Conservation (phyloP, 2,329 filamentous ascomycete species). For the Venturia effusa region DNA sequence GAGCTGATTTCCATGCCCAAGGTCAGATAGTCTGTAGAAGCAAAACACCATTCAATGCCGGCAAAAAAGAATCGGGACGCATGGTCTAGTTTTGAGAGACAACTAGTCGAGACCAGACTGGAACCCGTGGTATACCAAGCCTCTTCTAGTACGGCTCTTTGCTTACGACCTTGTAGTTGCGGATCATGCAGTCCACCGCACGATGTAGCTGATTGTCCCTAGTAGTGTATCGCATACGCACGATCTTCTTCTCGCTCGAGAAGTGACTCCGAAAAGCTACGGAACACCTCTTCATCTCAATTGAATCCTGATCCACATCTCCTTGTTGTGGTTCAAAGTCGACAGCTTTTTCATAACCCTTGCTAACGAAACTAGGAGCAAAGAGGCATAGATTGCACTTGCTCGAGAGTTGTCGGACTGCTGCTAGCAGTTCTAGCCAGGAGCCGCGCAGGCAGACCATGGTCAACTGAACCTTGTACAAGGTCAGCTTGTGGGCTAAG, state of each 20-base stretch:
- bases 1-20: too few species aligned
- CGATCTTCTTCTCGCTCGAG: too few species aligned
- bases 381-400: background rate
- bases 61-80: too few species aligned
- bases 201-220: background rate
- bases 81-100: too few species aligned
- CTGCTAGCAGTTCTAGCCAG: background rate
- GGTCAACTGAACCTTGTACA: background rate
- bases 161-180: background rate
- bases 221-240: background rate
- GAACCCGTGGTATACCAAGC: background rate
- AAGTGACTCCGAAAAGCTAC: too few species aligned
- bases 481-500: background rate
- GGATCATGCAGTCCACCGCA: background rate
- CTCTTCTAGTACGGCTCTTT: background rate
- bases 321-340: background rate
- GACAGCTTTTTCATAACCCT: background rate
- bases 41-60: too few species aligned
- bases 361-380: background rate
- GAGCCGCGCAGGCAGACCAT: background rate
- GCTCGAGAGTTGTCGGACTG: background rate
- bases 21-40: too few species aligned
- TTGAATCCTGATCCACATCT: background rate
- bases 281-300: background rate
- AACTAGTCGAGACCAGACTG: background rate